A percentile compares a stretch with the other conserved stretches of the same genome.
phyloP scores from a whole-genome alignment of 331 rosid species.

The Rhamnella rubrinervis region DNA sequence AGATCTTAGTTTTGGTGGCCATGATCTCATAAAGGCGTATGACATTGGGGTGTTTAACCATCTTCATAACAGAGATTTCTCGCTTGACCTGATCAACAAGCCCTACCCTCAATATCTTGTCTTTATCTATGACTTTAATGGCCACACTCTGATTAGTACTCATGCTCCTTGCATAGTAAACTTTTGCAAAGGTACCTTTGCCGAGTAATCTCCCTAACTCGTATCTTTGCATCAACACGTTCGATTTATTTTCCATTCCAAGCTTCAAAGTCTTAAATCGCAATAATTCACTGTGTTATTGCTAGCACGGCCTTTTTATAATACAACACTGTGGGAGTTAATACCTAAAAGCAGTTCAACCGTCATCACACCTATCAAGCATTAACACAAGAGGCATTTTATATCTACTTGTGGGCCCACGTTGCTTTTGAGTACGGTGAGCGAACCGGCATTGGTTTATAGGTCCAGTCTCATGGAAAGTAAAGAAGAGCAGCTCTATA shows the following conservation, averaged over 20 bases:
- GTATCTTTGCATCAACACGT: conserved; percentile 67
- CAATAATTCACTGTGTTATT: neutral
- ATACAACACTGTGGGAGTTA: neutral
- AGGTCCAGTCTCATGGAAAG: conserved; percentile 28
- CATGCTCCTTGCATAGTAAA: conserved; percentile 78
- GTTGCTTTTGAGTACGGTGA: conserved; percentile 29
- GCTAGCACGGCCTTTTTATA: conserved; percentile 11
- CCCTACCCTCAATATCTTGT: conserved; percentile 82
- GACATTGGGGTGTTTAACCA: conserved; percentile 74
- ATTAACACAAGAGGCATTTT: conserved; percentile 39
- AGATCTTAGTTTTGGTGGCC: conserved; percentile 91
- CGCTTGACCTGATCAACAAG: conserved; percentile 84
- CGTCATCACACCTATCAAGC: conserved; percentile 41
- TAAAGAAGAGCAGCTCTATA: conserved; percentile 15
- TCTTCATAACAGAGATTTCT: conserved; percentile 79
- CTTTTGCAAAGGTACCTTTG: conserved; percentile 98
- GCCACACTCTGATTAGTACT: conserved; percentile 72
- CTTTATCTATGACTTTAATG: conserved; percentile 75
- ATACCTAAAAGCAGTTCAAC: conserved; percentile 35
- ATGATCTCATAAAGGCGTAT: conserved; percentile 91
- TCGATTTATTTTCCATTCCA: conserved; percentile 45
- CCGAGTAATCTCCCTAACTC: conserved; percentile 83
- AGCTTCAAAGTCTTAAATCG: neutral
- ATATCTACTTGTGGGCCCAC: conserved; percentile 30
- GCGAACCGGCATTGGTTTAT: conserved; percentile 19